Evolutionary conservation across 768 basidiomycete genomes (phyloP).

Genomic region (Suillus placidus): DNA sequence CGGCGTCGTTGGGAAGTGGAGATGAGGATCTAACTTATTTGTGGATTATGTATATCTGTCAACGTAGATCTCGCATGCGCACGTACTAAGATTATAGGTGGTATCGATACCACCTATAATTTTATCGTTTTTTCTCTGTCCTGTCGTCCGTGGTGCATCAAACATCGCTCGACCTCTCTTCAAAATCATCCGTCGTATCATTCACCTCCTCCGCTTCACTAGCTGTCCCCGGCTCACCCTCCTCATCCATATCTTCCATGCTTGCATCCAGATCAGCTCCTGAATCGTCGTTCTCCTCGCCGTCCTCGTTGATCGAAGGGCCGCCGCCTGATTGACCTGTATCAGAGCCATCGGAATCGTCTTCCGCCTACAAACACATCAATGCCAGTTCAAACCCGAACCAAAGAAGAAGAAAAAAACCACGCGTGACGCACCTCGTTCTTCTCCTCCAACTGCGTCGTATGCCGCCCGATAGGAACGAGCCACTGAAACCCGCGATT

Average conservation of each 20-base stretch:
- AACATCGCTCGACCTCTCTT: not conserved
- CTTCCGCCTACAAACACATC: conserved; percentile 32
- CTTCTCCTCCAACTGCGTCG: conserved; percentile 82
- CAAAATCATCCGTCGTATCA: not conserved
- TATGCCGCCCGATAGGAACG: conserved; percentile 71
- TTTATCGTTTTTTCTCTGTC: not conserved
- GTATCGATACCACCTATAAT: conserved; percentile 12
- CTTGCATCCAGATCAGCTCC: conserved; percentile 40
- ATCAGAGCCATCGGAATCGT: conserved; percentile 37
- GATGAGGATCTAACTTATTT: conserved; percentile 21
- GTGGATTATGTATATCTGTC: conserved; percentile 15
- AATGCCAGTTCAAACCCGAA: not conserved
- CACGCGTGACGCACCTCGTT: conserved; percentile 60
- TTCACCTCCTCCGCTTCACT: conserved; percentile 3
- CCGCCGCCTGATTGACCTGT: conserved; percentile 35
- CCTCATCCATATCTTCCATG: conserved; percentile 46
- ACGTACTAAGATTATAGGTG: conserved; percentile 3
- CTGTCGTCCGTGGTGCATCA: not conserved
- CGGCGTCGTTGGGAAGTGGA: conserved; percentile 14
- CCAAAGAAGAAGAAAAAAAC: conserved; percentile 3
- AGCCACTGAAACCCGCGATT: conserved; percentile 69
- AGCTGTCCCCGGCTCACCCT: conserved; percentile 15
- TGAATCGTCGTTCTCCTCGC: conserved; percentile 45
- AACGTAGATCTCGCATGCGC: conserved; percentile 6
- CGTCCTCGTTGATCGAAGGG: conserved; percentile 28